Percentiles rank a stretch among this genome's conserved stretches.
These are phyloP conservation scores for Camelina sativa DNA, from an alignment of 345 rosid genomes.

Conservation along the genomic window DNA sequence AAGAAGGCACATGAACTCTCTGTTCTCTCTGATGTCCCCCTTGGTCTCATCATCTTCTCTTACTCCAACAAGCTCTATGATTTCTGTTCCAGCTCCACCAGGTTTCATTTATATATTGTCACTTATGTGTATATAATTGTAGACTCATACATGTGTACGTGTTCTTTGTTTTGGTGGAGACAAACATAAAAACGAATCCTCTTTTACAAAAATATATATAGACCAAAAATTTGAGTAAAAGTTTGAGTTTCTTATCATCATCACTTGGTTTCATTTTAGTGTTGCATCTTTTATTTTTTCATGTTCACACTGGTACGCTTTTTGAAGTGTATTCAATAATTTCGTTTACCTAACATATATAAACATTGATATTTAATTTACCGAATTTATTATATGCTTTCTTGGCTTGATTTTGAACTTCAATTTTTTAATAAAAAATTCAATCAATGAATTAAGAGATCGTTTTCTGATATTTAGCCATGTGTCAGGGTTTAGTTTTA, in stretches of 20 bases:
- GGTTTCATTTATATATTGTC: neutral
- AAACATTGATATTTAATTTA: no score
- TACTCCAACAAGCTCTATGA: constrained; percentile 66
- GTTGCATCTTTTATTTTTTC: no score
- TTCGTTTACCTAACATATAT: no score
- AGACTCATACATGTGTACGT: neutral
- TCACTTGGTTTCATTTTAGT: neutral
- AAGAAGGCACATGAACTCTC: constrained; percentile 86
- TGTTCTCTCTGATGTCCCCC: constrained; percentile 69
- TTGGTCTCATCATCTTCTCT: constrained; percentile 76
- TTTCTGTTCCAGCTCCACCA: constrained; percentile 26
- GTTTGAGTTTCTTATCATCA: neutral
- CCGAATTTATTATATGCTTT: no score
- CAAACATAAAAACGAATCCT: neutral
- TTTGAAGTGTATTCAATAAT: no score
- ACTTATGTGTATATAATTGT: neutral
- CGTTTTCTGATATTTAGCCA: neutral
- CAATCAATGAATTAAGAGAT: no score
- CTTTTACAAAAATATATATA: neutral
- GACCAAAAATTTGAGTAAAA: neutral
- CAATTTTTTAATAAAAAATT: no score
- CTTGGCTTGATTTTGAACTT: no score
- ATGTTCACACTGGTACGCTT: no score
- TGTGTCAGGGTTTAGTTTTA: neutral
- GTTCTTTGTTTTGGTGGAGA: constrained; percentile 5